A percentile compares a stretch with the other conserved stretches of the same genome.
phyloP scores from a whole-genome alignment of 345 rosid genomes.

The Eucalyptus urophylla region DNA sequence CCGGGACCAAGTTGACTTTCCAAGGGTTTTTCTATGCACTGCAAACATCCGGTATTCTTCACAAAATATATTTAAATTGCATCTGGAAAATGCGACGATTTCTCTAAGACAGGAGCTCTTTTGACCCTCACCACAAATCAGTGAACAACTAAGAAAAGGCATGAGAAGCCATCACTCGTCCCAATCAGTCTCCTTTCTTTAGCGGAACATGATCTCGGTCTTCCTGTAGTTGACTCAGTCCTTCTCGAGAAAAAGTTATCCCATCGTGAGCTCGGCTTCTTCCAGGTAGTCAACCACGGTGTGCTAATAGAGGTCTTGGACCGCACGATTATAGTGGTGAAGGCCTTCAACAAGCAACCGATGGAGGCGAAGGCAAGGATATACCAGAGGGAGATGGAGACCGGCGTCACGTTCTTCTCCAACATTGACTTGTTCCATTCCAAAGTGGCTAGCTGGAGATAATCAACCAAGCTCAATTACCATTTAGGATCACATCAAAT shows the following conservation, averaged over 20 bases:
- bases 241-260: conserved; percentile 42
- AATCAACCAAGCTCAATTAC: neutral
- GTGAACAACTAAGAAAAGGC: neutral
- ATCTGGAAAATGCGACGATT: conserved; percentile 25
- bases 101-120: neutral
- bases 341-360: conserved; percentile 13
- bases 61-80: conserved; percentile 74
- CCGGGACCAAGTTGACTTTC: conserved; percentile 74
- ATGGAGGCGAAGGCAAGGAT: conserved; percentile 15
- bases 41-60: conserved; percentile 66
- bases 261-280: conserved; percentile 58
- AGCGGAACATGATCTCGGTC: conserved; percentile 65
- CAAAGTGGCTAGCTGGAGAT: conserved; percentile 40
- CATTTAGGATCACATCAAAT: neutral
- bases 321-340: neutral
- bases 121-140: neutral
- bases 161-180: conserved; percentile 27
- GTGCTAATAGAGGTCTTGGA: conserved; percentile 9
- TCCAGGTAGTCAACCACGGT: conserved; percentile 2
- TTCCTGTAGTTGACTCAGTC: conserved; percentile 39
- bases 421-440: neutral
- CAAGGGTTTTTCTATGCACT: conserved; percentile 68
- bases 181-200: conserved; percentile 93
- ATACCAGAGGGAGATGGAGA: conserved; percentile 3
- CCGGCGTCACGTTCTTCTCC: conserved; percentile 16